Percentiles rank a stretch among this genome's conserved stretches.
Conservation (phyloP, 192 early-diverging fungal genomes). For the Coemansia sp. region DNA sequence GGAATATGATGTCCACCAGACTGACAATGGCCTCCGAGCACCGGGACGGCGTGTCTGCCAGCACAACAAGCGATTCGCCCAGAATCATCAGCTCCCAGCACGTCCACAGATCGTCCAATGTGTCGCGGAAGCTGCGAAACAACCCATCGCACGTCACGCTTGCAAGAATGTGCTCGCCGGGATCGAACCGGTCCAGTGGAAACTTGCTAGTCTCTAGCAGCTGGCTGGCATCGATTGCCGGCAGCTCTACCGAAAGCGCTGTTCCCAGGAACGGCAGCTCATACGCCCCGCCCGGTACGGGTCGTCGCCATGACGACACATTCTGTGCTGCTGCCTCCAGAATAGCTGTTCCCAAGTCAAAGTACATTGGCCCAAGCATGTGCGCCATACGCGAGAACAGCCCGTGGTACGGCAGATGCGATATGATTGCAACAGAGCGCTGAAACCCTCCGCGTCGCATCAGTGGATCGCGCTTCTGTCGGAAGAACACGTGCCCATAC, state of each 20-base stretch:
- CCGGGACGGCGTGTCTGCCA: constrained; percentile 83
- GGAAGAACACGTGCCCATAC: constrained; percentile 92
- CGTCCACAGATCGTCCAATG: constrained; percentile 81
- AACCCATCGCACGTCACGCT: constrained; percentile 67
- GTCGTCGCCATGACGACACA: constrained; percentile 68
- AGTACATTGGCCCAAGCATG: constrained; percentile 77
- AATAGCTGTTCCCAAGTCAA: constrained; percentile 76
- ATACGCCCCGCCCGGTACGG: constrained; percentile 59
- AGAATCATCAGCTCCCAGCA: constrained; percentile 95
- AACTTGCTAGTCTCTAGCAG: constrained; percentile 72
- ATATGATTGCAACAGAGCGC: constrained; percentile 85
- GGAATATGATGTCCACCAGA: constrained; percentile 90
- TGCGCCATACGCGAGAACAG: constrained; percentile 75
- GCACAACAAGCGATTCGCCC: constrained; percentile 86
- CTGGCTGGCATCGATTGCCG: constrained; percentile 66
- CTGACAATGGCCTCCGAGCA: constrained; percentile 82
- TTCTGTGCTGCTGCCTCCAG: constrained; percentile 79
- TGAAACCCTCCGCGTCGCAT: constrained; percentile 92
- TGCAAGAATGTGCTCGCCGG: constrained; percentile 71
- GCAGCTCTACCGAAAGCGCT: constrained; percentile 68
- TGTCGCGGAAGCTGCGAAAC: constrained; percentile 76
- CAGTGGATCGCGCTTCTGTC: constrained; percentile 82
- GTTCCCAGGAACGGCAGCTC: constrained; percentile 74
- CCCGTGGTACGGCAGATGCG: constrained; percentile 87
- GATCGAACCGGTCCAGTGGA: constrained; percentile 65